Conservation (phyloP, 1,284 basidiomycete genomes). For the Schizophyllum amplum region DNA sequence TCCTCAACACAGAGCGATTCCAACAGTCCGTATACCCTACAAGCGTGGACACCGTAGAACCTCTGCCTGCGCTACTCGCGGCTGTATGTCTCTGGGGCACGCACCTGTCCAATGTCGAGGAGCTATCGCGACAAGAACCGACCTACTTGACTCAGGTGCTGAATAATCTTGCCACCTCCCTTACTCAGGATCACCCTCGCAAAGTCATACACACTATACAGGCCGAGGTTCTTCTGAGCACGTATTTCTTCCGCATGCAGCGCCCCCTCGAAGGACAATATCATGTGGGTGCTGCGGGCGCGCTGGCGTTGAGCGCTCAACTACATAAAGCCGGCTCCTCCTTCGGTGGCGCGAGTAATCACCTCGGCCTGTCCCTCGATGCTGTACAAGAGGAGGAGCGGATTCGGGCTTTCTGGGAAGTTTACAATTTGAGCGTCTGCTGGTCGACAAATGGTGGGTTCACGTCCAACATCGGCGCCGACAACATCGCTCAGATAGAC, state of each 20-base stretch:
- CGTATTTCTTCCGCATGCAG: constrained; percentile 11
- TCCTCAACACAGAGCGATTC: background rate
- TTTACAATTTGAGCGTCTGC: background rate
- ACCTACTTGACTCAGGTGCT: background rate
- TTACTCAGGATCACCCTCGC: background rate
- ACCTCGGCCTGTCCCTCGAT: background rate
- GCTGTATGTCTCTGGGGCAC: background rate
- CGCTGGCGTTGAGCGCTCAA: constrained; percentile 8
- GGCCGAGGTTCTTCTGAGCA: constrained; percentile 13
- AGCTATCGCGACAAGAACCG: background rate
- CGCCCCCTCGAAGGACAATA: constrained; percentile 14
- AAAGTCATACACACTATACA: constrained; percentile 14
- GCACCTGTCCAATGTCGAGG: background rate
- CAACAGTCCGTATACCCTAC: background rate
- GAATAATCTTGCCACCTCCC: constrained; percentile 1
- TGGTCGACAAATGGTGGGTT: constrained; percentile 2
- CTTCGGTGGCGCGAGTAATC: background rate
- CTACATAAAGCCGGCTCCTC: constrained; percentile 4
- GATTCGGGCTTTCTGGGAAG: constrained; percentile 8
- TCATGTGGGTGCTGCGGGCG: constrained; percentile 10
- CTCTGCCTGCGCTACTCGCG: background rate
- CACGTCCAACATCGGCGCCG: background rate
- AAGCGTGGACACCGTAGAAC: background rate
- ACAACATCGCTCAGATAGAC: constrained; percentile 1
- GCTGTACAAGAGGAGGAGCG: constrained; percentile 7